Conservation (phyloP, 495 filamentous ascomycete species). For the Penicillium angulare region DNA sequence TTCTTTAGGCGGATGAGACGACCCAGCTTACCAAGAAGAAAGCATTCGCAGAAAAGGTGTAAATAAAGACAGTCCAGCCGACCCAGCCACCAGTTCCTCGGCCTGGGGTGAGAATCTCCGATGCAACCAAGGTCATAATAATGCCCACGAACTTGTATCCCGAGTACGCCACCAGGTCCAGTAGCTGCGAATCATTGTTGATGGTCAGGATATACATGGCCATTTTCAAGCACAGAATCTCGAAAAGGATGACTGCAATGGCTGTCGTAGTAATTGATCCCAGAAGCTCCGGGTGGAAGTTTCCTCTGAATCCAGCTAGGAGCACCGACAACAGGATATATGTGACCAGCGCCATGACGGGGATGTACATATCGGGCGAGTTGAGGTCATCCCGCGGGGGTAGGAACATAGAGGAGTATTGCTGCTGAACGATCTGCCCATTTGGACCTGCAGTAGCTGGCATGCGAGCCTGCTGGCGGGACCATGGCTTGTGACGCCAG, state of each 20-base stretch:
- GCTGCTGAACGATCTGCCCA: conserved; percentile 55
- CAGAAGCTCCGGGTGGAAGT: conserved; percentile 90
- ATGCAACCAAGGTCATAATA: conserved; percentile 76
- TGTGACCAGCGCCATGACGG: conserved; percentile 81
- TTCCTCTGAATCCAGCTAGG: conserved; percentile 84
- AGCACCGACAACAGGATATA: conserved; percentile 92
- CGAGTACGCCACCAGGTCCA: conserved; percentile 92
- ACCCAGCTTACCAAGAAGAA: conserved; percentile 82
- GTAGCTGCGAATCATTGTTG: conserved; percentile 79
- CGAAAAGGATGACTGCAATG: conserved; percentile 75
- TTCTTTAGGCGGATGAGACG: no score
- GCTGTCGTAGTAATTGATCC: conserved; percentile 84
- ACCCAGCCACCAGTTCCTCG: conserved; percentile 81
- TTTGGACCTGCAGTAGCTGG: conserved; percentile 55
- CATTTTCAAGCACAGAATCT: conserved; percentile 85
- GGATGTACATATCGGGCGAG: conserved; percentile 99
- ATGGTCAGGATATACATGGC: conserved; percentile 92
- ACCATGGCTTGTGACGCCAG: conserved; percentile 97
- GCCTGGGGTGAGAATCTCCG: conserved; percentile 73
- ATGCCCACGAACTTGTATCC: conserved; percentile 99
- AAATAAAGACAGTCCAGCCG: conserved; percentile 83
- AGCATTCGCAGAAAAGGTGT: conserved; percentile 90
- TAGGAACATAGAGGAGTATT: conserved; percentile 79
- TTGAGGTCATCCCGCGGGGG: conserved; percentile 97
- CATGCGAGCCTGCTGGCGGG: conserved; percentile 62